Percentiles rank a stretch among this genome's conserved stretches.
These are phyloP conservation scores for Phytophthora kernoviae DNA, from an alignment of 352 stramenopile genomes.

Conservation along the genomic window DNA sequence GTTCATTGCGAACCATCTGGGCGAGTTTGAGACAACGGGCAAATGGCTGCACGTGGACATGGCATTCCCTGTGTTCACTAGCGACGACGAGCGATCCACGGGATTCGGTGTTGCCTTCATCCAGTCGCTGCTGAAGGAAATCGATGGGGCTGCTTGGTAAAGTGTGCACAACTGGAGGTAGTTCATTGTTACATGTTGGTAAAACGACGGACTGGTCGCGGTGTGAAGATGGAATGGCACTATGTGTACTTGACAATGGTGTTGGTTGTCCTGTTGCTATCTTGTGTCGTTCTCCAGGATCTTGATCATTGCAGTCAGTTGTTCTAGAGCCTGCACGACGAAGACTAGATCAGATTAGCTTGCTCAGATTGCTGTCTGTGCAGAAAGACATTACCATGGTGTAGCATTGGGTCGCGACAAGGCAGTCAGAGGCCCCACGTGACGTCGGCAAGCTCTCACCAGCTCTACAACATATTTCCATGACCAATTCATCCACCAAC, in stretches of 20 bases:
- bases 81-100: conserved; percentile 85
- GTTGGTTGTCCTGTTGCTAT: neutral
- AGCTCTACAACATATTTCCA: conserved; percentile 4
- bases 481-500: neutral
- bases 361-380: too few relatives aligned
- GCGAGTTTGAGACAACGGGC: conserved; percentile 76
- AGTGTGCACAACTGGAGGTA: neutral
- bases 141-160: conserved; percentile 56
- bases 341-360: too few relatives aligned
- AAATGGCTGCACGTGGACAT: conserved; percentile 97
- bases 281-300: neutral
- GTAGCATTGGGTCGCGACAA: conserved; percentile 7
- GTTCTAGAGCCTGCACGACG: neutral
- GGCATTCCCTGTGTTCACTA: conserved; percentile 84
- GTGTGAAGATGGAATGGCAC: neutral
- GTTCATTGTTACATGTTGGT: neutral
- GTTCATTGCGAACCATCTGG: conserved; percentile 95
- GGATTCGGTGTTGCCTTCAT: conserved; percentile 94
- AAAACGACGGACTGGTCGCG: neutral
- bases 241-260: neutral
- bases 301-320: conserved; percentile 2
- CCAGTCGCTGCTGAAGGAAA: conserved; percentile 69
- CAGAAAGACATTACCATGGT: neutral
- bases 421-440: neutral
- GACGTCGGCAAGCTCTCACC: neutral